Conservation (phyloP, 139 green algal species). For the Auxenochlorella pyrenoidosa region DNA sequence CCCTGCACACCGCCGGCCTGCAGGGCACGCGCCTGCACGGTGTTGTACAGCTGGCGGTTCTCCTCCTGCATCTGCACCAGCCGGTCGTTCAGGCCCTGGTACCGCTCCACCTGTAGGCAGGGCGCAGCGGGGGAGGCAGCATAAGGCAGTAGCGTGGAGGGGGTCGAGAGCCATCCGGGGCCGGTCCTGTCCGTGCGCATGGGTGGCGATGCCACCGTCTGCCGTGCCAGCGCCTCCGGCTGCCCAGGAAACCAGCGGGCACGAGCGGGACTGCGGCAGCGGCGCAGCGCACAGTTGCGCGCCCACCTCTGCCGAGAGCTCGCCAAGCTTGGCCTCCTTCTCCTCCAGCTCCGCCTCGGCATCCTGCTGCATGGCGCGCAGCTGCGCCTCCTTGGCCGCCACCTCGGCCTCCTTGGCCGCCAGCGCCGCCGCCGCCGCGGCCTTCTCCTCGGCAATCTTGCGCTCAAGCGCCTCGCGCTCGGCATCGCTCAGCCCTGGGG, state of each 20-base stretch:
- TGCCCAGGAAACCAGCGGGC: too few relatives aligned
- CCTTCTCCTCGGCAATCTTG: background rate
- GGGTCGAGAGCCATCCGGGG: too few relatives aligned
- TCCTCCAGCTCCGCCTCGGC: conserved; percentile 29
- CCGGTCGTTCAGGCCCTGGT: conserved; percentile 52
- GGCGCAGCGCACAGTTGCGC: too few relatives aligned
- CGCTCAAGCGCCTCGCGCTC: conserved; percentile 24
- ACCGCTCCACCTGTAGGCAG: conserved; percentile 55
- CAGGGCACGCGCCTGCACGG: conserved; percentile 62
- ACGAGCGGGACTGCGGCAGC: too few relatives aligned
- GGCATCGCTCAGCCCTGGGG: background rate
- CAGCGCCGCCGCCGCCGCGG: background rate
- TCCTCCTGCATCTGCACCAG: conserved; percentile 62
- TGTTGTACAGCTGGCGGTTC: conserved; percentile 84
- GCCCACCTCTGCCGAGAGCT: conserved; percentile 29
- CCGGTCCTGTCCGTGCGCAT: too few relatives aligned
- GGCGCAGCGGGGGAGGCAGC: background rate
- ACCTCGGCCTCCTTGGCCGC: conserved; percentile 20
- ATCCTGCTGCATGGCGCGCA: conserved; percentile 29
- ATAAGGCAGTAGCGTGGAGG: too few relatives aligned
- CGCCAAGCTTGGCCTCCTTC: conserved; percentile 38
- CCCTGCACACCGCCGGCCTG: background rate
- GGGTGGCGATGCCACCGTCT: too few relatives aligned
- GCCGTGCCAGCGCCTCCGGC: too few relatives aligned
- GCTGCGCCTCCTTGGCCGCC: conserved; percentile 18